Evolutionary conservation across 495 filamentous ascomycete species (phyloP).

Genomic region (Penicillium macrosclerotiorum): DNA sequence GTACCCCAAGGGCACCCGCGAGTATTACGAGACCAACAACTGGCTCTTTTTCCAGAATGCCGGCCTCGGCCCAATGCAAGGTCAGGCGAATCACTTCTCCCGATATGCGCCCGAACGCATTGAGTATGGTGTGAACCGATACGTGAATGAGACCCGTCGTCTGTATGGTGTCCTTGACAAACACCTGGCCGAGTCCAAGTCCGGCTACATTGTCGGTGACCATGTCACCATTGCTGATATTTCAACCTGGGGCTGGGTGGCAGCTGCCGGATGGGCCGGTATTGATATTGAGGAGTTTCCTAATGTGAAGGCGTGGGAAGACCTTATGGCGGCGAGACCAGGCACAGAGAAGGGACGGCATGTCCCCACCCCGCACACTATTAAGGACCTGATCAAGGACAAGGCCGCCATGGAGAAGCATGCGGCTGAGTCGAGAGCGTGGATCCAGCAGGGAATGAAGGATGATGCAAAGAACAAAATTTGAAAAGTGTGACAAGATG

Average conservation of each 20-base stretch:
- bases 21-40: conserved; percentile 75
- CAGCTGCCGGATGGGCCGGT: conserved; percentile 64
- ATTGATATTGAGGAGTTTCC: conserved; percentile 78
- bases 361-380: conserved; percentile 68
- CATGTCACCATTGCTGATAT: conserved; percentile 84
- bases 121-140: conserved; percentile 80
- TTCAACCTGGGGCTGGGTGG: conserved; percentile 75
- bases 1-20: conserved; percentile 69
- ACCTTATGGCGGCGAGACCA: conserved; percentile 61
- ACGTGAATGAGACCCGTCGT: conserved; percentile 75
- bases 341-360: conserved; percentile 76
- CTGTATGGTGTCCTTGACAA: conserved; percentile 77
- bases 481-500: conserved; percentile 2
- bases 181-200: conserved; percentile 61
- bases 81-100: conserved; percentile 86
- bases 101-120: conserved; percentile 88
- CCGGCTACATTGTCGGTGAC: conserved; percentile 76
- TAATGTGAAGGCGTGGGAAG: conserved; percentile 70
- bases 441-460: conserved; percentile 66
- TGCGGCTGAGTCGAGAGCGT: conserved; percentile 46
- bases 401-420: conserved; percentile 54
- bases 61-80: conserved; percentile 90
- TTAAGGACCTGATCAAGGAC: conserved; percentile 56
- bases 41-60: conserved; percentile 77
- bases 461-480: conserved; percentile 50